A percentile compares a stretch with the other conserved stretches of the same genome.
These are phyloP conservation scores for Tolypocladium guangdongense DNA, from an alignment of 2,329 filamentous ascomycete genomes.

Conservation along the genomic window DNA sequence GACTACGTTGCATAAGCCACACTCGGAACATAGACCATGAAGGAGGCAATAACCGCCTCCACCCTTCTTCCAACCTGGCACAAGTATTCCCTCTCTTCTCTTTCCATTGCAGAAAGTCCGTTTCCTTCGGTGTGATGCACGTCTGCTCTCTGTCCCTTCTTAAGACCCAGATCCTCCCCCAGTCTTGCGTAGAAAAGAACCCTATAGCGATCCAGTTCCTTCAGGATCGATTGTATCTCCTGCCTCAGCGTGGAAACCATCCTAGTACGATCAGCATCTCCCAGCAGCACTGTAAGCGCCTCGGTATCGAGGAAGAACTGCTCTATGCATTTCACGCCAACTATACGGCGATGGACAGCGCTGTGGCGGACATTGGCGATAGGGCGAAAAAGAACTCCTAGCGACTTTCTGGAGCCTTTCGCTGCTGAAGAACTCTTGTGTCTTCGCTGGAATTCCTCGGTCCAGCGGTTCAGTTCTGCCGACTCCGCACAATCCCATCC, in stretches of 20 bases:
- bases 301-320: slow-evolving; percentile 2
- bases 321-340: slow-evolving; percentile 1
- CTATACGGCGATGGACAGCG: slow-evolving; percentile 3
- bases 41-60: too few species aligned
- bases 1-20: too few species aligned
- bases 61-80: too few species aligned
- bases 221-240: too few species aligned
- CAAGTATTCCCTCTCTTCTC: too few species aligned
- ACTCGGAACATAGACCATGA: too few species aligned
- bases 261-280: not conserved
- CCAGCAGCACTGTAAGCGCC: not conserved
- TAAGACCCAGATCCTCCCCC: too few species aligned
- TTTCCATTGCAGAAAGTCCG: too few species aligned
- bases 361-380: slow-evolving; percentile 4
- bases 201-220: not conserved
- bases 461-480: slow-evolving; percentile 3
- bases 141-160: too few species aligned
- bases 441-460: not conserved
- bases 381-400: not conserved
- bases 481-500: slow-evolving; percentile 3
- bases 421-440: not conserved
- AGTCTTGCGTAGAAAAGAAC: not conserved
- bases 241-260: not conserved
- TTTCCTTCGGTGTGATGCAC: too few species aligned
- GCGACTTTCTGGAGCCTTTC: not conserved